Base-by-base conservation (phyloP, 257 asterid genomes). In the Solanum rostratum region DNA sequence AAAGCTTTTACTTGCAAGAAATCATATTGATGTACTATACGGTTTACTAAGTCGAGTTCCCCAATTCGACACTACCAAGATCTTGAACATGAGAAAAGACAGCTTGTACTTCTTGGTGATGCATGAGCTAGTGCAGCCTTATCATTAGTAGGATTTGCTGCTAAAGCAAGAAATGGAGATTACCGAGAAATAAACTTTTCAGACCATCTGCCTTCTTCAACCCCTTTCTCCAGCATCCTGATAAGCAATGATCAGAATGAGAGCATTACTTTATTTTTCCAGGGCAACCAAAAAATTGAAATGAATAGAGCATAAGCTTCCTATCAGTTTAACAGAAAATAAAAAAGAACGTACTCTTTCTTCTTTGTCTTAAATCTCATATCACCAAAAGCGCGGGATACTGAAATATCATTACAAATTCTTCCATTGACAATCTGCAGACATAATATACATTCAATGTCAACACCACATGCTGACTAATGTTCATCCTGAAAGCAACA, bases 361-460 rank as follows among this genome's bases (percentile, higher is more conserved):
- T 93, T 95, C 93, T 92, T 94, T 84, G 89, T 91, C 92, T 97
- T 97, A 80, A 97, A 97, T 82, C 97, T 90, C 73, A 91, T 87
- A 88, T 97, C 99, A n/a, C 99, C 99, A 88, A 97, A 95, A 81
- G 99, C 93, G 87, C 98, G 99, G 55, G 99, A 95, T 29, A 97
- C 98, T 49, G 99, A 90, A 27, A 97, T 93, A 84, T 97, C 98
- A 65, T 98, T 98, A 81, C 99, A 95, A 46, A 97, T 94, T 89
- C 99, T 92, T 85, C 99, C 98, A 86, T 95, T 88, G 54, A 65
- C 87, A 85, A 97, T 95, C 99, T 96, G 90, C 83, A 86, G 63
- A 86, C 18, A 84, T 33, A 50, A 2, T 29, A 78, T 1, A 27
- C 18, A 78, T 78, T 3, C 27, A 18, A 4, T 74, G 81, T 74